Percentiles rank a stretch among this genome's conserved stretches.
These are phyloP conservation scores for Fusarium hainanense DNA, from an alignment of 2,329 filamentous ascomycete species.

Conservation along the genomic window DNA sequence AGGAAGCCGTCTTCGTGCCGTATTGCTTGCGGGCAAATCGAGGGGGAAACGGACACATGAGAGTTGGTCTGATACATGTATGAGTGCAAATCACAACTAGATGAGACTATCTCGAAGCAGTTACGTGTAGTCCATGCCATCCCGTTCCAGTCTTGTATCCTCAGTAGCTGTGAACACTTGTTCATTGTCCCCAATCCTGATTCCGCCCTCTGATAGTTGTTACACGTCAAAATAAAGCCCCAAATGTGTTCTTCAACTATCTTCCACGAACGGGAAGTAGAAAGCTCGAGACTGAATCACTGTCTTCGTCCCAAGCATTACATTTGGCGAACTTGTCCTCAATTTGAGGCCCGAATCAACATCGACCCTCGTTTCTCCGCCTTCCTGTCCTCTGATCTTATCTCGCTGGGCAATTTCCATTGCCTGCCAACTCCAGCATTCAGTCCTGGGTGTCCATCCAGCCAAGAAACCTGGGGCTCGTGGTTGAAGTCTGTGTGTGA, in stretches of 20 bases:
- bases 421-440: not conserved
- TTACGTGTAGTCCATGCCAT: not conserved
- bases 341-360: not conserved
- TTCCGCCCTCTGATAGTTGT: rapidly evolving
- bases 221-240: not conserved
- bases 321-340: rapidly evolving
- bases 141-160: not conserved
- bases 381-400: not conserved
- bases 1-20: slow-evolving; percentile 7
- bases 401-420: not conserved
- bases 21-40: slow-evolving; percentile 29
- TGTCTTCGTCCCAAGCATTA: not conserved
- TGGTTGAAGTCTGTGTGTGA: not conserved
- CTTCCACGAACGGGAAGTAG: not conserved
- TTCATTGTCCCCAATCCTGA: not conserved
- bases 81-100: not conserved
- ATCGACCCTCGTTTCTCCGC: too few species aligned
- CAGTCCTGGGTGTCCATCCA: not conserved
- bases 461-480: rapidly evolving
- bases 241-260: not conserved
- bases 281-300: not conserved
- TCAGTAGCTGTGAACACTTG: not conserved
- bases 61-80: slow-evolving; percentile 14
- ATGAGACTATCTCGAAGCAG: not conserved
- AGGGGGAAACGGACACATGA: slow-evolving; percentile 31